Evolutionary conservation across 495 filamentous ascomycete genomes (phyloP), one percentile per base, ranked within the genome.

Genomic region (Penicillium macrosclerotiorum): DNA sequence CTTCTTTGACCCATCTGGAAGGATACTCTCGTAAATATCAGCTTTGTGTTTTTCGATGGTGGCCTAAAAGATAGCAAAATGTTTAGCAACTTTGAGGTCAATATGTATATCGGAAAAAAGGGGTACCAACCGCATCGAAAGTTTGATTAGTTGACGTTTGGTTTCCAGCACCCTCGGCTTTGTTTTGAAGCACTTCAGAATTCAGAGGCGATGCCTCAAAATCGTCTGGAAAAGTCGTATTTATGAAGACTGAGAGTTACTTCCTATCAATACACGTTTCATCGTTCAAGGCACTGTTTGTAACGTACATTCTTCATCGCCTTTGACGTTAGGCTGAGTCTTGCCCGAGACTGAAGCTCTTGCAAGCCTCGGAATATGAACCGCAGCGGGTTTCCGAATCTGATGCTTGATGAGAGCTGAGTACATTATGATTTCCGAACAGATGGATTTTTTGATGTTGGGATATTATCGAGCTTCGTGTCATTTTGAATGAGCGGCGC

Each of bases 141-240:
- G 5, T 23, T 1, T 37, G 23, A 11, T 13, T 45, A 8, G 29
- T 22, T 8, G 43, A 16, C 17, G 29, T 42, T 9, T 46, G 29
- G 16, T 35, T 23, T 31, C 33, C 45, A 30, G 20, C 23, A 8
- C 23, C 17, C 14, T 23, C 19, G 14, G 22, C 19, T 18, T 14
- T 18, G 22, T 23, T 42, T 32, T 46, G 24, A 14, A 52, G 25
- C 12, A 45, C 17, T 8, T 57, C 49, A 8, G 39, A 5, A 12
- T 27, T 37, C 33, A 57, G 25, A 9, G 41, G 20, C 8, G 54
- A 46, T 18, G 37, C 29, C 32, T 56, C 53, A 13, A 31, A 52
- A 9, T 57, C 54, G 43, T 57, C 54, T 9, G 54, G 54, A 27
- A 49, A 52, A 3, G 54, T 44, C 12, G 54, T 50, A 18, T 22